These are phyloP conservation scores for Pythium dissimile DNA, from an alignment of 352 stramenopile species.

Conservation along the genomic window DNA sequence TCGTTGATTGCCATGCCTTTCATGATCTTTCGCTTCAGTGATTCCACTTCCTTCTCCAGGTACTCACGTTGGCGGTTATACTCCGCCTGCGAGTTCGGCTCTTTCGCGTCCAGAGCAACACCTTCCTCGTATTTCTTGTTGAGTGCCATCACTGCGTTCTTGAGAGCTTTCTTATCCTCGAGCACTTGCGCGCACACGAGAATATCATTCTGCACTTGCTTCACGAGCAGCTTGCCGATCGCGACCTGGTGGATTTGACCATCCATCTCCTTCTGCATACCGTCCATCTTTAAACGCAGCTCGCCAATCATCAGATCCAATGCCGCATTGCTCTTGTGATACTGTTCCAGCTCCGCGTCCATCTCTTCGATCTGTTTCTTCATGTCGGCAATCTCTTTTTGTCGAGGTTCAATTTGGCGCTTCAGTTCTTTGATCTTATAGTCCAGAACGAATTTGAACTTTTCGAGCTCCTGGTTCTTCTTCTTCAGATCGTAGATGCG, in stretches of 20 bases:
- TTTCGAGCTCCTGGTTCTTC: constrained; percentile 96
- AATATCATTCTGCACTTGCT: constrained; percentile 78
- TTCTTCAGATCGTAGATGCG: constrained; percentile 97
- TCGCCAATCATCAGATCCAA: constrained; percentile 95
- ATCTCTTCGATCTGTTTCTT: constrained; percentile 96
- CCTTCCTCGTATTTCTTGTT: constrained; percentile 87
- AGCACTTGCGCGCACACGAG: constrained; percentile 67
- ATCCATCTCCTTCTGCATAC: constrained; percentile 85
- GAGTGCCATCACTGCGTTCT: constrained; percentile 70
- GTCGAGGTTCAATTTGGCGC: constrained; percentile 93
- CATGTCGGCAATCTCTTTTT: constrained; percentile 94
- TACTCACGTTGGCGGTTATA: constrained; percentile 92
- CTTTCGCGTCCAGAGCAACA: constrained; percentile 67
- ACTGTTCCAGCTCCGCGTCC: constrained; percentile 93
- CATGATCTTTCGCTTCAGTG: constrained; percentile 89
- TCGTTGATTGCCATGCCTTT: constrained; percentile 85
- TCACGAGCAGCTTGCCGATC: constrained; percentile 61
- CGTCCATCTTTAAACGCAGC: constrained; percentile 91
- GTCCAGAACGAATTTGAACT: constrained; percentile 97
- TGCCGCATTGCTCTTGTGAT: constrained; percentile 93
- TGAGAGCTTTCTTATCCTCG: constrained; percentile 77
- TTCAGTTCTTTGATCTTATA: constrained; percentile 98
- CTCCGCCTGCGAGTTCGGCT: constrained; percentile 88
- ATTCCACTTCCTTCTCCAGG: constrained; percentile 87
- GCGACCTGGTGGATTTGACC: constrained; percentile 62